Percentiles rank a stretch among this genome's conserved stretches.
Conservation (phyloP, 768 basidiomycete species). For the Termitomyces sp. region DNA sequence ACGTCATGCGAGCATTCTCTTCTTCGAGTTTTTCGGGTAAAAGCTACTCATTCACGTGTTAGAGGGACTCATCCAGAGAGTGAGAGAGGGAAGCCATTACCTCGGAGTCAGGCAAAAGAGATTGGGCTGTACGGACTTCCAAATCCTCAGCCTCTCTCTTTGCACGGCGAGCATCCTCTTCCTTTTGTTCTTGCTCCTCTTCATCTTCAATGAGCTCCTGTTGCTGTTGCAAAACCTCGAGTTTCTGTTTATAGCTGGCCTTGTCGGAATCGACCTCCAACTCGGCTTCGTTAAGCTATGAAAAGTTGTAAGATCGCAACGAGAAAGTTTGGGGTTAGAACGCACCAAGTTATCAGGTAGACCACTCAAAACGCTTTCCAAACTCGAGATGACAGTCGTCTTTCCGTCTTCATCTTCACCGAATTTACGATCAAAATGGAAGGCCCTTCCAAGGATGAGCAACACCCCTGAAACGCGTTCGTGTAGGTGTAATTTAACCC, state of each 20-base stretch:
- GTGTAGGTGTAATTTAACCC: constrained; percentile 91
- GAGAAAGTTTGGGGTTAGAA: constrained; percentile 13
- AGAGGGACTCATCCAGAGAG: neutral
- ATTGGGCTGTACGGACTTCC: constrained; percentile 77
- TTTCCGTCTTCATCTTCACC: constrained; percentile 82
- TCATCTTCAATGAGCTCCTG: constrained; percentile 99
- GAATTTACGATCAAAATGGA: constrained; percentile 82
- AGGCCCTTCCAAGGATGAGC: constrained; percentile 91
- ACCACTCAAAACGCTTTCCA: constrained; percentile 89
- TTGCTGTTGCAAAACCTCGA: constrained; percentile 97
- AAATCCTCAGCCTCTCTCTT: constrained; percentile 78
- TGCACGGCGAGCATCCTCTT: constrained; percentile 86
- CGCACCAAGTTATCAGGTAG: constrained; percentile 92
- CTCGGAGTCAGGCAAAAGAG: constrained; percentile 87
- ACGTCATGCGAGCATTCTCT: constrained; percentile 92
- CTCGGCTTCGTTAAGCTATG: constrained; percentile 93
- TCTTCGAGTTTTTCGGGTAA: constrained; percentile 57
- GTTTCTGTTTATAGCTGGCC: constrained; percentile 95
- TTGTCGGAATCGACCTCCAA: constrained; percentile 92
- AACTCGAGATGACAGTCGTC: constrained; percentile 70
- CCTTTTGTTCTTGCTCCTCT: constrained; percentile 95
- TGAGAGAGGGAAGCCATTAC: constrained; percentile 34
- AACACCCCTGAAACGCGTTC: constrained; percentile 92
- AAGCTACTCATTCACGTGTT: constrained; percentile 40
- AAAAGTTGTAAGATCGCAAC: constrained; percentile 1